Base-by-base conservation (phyloP, 1,139 yeast species). In the Starmera stellimalicola region DNA sequence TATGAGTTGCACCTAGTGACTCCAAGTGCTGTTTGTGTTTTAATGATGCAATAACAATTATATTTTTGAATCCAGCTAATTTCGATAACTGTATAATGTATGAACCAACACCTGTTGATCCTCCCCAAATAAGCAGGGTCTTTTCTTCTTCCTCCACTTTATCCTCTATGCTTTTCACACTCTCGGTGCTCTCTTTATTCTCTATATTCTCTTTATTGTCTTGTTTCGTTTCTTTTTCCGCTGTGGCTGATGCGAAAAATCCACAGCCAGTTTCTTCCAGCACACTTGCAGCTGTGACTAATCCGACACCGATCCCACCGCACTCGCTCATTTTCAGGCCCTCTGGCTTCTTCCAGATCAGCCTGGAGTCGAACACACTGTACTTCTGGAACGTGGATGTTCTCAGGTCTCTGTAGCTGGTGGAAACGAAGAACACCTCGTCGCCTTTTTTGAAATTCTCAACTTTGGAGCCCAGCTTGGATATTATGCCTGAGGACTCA, bases 341-440 rank as follows among this genome's bases (percentile, higher is more conserved):
- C 15, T 45, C 32, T 6, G 70, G 69, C 27, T 62, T 45, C 37
- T 57, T 60, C 69, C 70, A 65, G 6, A 62, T 61, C 20, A 67
- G 49, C 35, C 70, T 52, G 7, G 67, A 57, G 36, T 66, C 71
- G 30, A 63, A 60, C 2, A 61, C 64, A 1, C 67, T 63, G 39
- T 53, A 65, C 36, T 65, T 58, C 42, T 68, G 73, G 41, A 68
- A 68, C 2, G 73, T 68, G 18, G 69, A 63, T 4, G 72, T 65
- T 38, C 67, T 51, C 31, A 62, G 45, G 38, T 67, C 70, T 44
- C 73, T 53, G 42, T 67, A 67, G 22, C 68, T 62, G 1, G 73
- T 67, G 34, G 70, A 60, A 29, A 67, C 63, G 16, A 64, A 44
- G 34, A 65, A 57, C 0, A 65, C 69, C 35, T 57, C 50, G 29